Conservation (phyloP, 139 green algal genomes). For the Tetratostichococcus sp. region DNA sequence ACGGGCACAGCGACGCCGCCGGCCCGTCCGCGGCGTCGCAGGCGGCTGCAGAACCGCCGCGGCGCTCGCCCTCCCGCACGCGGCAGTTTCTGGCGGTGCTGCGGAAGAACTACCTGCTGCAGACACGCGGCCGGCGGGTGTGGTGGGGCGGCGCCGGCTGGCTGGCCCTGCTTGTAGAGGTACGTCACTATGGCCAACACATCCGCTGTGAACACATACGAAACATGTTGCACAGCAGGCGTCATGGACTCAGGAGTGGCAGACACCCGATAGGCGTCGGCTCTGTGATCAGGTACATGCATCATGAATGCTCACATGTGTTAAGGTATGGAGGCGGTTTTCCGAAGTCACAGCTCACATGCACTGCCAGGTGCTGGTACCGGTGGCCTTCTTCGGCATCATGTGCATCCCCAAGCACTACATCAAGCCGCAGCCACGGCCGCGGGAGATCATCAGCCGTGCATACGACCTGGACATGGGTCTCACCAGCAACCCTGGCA, state of each 20-base stretch:
- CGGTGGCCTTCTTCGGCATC: conserved; percentile 36
- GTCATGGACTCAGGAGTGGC: no score
- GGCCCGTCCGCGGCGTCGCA: not conserved
- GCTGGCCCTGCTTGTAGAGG: conserved; percentile 32
- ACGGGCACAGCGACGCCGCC: not conserved
- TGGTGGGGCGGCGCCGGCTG: conserved; percentile 39
- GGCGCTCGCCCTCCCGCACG: not conserved
- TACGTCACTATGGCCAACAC: no score
- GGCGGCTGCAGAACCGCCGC: not conserved
- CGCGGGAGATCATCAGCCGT: conserved; percentile 9
- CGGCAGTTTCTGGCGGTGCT: conserved; percentile 49
- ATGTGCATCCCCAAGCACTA: conserved; percentile 75
- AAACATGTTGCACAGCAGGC: no score
- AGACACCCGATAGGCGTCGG: no score
- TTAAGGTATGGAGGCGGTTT: no score
- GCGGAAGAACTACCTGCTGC: conserved; percentile 55
- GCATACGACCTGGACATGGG: conserved; percentile 30
- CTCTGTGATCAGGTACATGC: no score
- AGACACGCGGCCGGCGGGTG: conserved; percentile 26
- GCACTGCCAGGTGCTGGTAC: conserved; percentile 13
- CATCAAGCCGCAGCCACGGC: conserved; percentile 46
- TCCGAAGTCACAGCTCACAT: no score
- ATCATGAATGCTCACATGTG: no score
- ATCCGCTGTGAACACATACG: no score
- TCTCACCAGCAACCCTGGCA: not conserved